These are phyloP conservation scores for Aspergillus novofumigatus DNA, from an alignment of 2,329 filamentous ascomycete genomes.

Conservation along the genomic window DNA sequence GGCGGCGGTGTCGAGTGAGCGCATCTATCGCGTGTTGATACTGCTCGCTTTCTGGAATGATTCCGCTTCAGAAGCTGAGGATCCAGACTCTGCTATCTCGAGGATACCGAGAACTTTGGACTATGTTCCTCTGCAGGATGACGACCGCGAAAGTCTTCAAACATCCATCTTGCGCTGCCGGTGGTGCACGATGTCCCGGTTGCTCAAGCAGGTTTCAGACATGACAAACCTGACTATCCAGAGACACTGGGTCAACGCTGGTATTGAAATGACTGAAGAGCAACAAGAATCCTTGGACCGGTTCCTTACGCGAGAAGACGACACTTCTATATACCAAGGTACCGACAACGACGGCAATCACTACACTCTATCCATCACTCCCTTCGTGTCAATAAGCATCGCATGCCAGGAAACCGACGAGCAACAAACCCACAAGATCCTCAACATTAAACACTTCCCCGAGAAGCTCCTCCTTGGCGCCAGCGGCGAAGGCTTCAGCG, in stretches of 20 bases:
- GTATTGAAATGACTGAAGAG: conserved; percentile 17
- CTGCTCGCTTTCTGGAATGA: conserved; percentile 40
- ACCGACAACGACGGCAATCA: conserved; percentile 4
- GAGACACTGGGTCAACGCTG: conserved; percentile 29
- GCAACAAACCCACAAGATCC: conserved; percentile 10
- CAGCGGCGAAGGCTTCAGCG: conserved; percentile 24
- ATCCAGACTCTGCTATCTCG: conserved; percentile 17
- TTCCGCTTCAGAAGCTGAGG: not conserved
- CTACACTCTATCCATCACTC: conserved; percentile 21
- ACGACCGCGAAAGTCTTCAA: conserved; percentile 32
- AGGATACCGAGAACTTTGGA: conserved; percentile 33
- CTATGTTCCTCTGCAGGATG: conserved; percentile 26
- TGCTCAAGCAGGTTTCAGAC: conserved; percentile 31
- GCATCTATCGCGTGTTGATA: conserved; percentile 39
- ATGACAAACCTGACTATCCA: conserved; percentile 32
- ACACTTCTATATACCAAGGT: conserved; percentile 15
- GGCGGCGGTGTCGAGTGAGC: conserved; percentile 36
- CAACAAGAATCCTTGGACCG: conserved; percentile 14
- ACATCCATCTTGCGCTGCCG: conserved; percentile 30
- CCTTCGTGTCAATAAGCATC: conserved; percentile 19
- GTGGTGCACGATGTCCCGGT: conserved; percentile 38
- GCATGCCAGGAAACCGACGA: conserved; percentile 7
- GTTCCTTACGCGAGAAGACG: conserved; percentile 19
- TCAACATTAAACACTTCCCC: conserved; percentile 24
- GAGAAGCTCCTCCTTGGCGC: conserved; percentile 29